Conservation (phyloP, 345 rosid genomes). For the Camelina hispida region DNA sequence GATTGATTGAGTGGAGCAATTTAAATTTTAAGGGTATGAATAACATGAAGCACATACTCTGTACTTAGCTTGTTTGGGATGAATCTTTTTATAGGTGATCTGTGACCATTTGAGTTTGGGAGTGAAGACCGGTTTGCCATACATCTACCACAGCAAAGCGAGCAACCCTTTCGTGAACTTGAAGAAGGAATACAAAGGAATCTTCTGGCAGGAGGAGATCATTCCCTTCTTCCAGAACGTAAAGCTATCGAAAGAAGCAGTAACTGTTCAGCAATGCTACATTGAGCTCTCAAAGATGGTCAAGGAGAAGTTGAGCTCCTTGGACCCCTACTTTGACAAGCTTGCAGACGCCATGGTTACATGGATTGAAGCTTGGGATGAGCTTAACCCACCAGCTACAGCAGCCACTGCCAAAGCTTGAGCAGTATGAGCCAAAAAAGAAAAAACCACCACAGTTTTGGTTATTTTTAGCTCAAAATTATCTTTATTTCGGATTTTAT, state of each 20-base stretch:
- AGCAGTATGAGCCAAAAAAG: constrained; percentile 31
- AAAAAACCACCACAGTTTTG: constrained; percentile 35
- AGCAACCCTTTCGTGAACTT: constrained; percentile 94
- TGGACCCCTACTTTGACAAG: constrained; percentile 88
- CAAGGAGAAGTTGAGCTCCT: constrained; percentile 74
- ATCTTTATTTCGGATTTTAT: constrained; percentile 26
- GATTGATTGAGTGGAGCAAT: not conserved
- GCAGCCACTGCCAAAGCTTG: constrained; percentile 57
- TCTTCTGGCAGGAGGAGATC: constrained; percentile 97
- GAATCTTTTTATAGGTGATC: constrained; percentile 56
- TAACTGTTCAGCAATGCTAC: constrained; percentile 83
- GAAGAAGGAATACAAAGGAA: constrained; percentile 89
- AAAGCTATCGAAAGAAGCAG: constrained; percentile 72
- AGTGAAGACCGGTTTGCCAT: constrained; percentile 88
- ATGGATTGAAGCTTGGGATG: constrained; percentile 98
- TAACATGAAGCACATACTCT: not conserved
- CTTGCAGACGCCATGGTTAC: constrained; percentile 91
- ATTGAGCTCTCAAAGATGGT: constrained; percentile 77
- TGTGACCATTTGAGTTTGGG: constrained; percentile 90
- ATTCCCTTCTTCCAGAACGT: constrained; percentile 85
- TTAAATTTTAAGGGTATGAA: not conserved
- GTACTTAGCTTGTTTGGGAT: constrained; percentile 24
- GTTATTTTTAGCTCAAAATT: constrained; percentile 36
- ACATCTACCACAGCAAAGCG: constrained; percentile 93
- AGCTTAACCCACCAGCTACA: constrained; percentile 64